These are phyloP conservation scores for Toxicodendron radicans DNA, from an alignment of 345 rosid genomes.

Conservation along the genomic window DNA sequence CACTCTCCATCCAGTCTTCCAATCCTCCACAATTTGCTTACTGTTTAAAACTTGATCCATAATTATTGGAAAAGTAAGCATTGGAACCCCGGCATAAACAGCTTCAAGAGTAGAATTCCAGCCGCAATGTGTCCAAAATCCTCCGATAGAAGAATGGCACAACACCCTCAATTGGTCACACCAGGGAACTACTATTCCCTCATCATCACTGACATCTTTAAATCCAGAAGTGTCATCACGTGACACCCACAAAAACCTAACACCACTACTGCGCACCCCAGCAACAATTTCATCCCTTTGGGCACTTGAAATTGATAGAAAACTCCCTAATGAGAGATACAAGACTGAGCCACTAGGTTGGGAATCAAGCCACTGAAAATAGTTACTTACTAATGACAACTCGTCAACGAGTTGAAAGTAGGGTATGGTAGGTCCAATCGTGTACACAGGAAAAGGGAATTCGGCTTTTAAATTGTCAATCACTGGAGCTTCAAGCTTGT, in stretches of 20 bases:
- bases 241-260: slow-evolving; percentile 29
- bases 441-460: slow-evolving; percentile 16
- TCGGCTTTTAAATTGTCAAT: slow-evolving; percentile 7
- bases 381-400: too few relatives aligned
- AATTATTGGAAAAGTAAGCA: slow-evolving; percentile 39
- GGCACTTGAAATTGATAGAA: slow-evolving; percentile 25
- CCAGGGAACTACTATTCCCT: slow-evolving; percentile 35
- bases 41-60: slow-evolving; percentile 33
- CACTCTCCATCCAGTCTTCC: slow-evolving; percentile 43
- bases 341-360: slow-evolving; percentile 31
- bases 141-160: slow-evolving; percentile 37
- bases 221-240: slow-evolving; percentile 23
- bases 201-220: slow-evolving; percentile 5
- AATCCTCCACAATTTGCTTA: slow-evolving; percentile 35
- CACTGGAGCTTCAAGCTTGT: slow-evolving; percentile 28
- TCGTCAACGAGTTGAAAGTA: background rate
- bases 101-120: slow-evolving; percentile 38
- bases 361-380: slow-evolving; percentile 9
- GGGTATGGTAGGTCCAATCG: slow-evolving; percentile 39
- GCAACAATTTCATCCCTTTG: slow-evolving; percentile 37
- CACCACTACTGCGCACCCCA: slow-evolving; percentile 30
- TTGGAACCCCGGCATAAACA: slow-evolving; percentile 36
- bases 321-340: slow-evolving; percentile 37
- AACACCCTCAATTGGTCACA: slow-evolving; percentile 37
- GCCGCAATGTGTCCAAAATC: slow-evolving; percentile 48